phyloP scores from a whole-genome alignment of 805 yeast genomes.

The Wickerhamomyces ciferrii region DNA sequence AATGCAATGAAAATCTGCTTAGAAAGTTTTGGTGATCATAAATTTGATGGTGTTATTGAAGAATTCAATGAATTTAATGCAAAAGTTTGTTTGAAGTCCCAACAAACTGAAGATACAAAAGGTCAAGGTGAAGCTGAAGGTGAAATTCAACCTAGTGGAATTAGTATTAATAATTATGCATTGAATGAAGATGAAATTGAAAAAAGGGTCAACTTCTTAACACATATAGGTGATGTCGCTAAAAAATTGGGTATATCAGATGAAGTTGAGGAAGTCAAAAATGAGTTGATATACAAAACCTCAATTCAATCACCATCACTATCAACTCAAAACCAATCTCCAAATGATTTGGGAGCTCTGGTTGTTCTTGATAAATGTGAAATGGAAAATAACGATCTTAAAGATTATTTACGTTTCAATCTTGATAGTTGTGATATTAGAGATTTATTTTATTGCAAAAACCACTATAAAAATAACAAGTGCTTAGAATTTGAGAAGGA shows the following conservation, averaged over 20 bases:
- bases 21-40: constrained; percentile 2
- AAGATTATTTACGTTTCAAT: constrained; percentile 10
- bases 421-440: constrained; percentile 20
- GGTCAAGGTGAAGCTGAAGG: background rate
- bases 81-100: background rate
- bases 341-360: constrained; percentile 2
- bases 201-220: constrained; percentile 6
- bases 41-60: background rate
- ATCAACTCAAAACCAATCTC: background rate
- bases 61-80: background rate
- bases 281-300: constrained; percentile 11
- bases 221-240: constrained; percentile 11
- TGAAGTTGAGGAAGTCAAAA: constrained; percentile 11
- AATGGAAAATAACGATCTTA: constrained; percentile 7
- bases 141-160: too few species aligned
- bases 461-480: constrained; percentile 10
- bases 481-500: constrained; percentile 10
- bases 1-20: constrained; percentile 1
- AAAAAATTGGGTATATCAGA: constrained; percentile 4
- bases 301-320: constrained; percentile 1
- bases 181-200: constrained; percentile 9
- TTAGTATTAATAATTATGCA: background rate
- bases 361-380: constrained; percentile 18
- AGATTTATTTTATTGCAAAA: constrained; percentile 18
- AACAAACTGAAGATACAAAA: background rate